These are phyloP conservation scores for Aeschynomene evenia DNA, from an alignment of 306 rosid species.

Conservation along the genomic window DNA sequence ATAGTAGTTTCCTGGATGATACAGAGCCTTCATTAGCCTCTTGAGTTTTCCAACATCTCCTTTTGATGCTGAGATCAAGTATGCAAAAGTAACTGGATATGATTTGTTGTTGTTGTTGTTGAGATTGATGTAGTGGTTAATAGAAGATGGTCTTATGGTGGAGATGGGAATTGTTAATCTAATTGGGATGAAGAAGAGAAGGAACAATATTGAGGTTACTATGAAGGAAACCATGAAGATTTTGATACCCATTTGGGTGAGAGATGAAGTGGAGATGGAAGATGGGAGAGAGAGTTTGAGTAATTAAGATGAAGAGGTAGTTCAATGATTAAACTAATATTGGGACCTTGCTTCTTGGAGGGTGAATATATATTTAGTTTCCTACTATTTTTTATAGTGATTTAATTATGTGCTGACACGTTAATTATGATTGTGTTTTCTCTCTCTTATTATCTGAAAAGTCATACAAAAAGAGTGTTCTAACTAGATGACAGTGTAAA, in stretches of 20 bases:
- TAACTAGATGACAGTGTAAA: no score
- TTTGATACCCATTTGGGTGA: conserved; percentile 64
- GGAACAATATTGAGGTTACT: conserved; percentile 49
- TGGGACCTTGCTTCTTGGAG: conserved; percentile 13
- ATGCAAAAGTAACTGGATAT: conserved; percentile 69
- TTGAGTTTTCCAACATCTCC: conserved; percentile 65
- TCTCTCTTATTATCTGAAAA: no score
- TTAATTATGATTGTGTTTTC: no score
- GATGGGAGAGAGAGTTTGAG: background rate
- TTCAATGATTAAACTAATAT: conserved; percentile 25
- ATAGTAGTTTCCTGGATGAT: conserved; percentile 86
- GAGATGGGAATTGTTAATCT: conserved; percentile 57
- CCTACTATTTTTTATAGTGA: no score
- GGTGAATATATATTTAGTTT: background rate
- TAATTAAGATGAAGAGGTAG: conserved; percentile 16
- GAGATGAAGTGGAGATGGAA: conserved; percentile 1
- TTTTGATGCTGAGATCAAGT: conserved; percentile 78
- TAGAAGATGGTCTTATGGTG: conserved; percentile 36
- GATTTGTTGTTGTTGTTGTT: conserved; percentile 26
- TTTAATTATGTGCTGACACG: no score
- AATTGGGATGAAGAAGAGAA: conserved; percentile 52
- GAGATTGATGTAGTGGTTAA: conserved; percentile 25
- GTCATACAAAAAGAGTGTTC: no score
- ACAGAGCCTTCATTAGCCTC: conserved; percentile 58
- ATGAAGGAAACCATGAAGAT: conserved; percentile 47